Conservation (phyloP, 306 rosid species). For the Coriaria nepalensis region DNA sequence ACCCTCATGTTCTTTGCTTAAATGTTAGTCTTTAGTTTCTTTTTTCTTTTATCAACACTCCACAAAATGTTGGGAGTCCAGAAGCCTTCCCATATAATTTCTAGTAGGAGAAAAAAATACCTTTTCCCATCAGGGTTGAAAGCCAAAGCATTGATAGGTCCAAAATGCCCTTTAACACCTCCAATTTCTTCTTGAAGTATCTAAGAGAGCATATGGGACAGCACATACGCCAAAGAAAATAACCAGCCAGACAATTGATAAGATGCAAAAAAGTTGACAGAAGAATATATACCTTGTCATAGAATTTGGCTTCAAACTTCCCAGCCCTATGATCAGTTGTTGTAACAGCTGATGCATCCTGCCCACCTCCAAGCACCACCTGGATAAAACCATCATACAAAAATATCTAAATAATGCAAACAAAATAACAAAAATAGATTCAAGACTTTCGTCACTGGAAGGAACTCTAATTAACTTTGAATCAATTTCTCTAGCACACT, state of each 20-base stretch:
- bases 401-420: not conserved
- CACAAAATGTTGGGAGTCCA: not conserved
- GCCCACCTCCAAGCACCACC: constrained; percentile 99
- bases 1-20: too few relatives aligned
- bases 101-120: constrained; percentile 20
- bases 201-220: constrained; percentile 24
- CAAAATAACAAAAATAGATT: not conserved
- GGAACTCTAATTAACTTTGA: too few relatives aligned
- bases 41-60: not conserved
- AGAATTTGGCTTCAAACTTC: constrained; percentile 86
- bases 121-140: constrained; percentile 94
- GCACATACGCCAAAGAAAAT: constrained; percentile 1
- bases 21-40: too few relatives aligned
- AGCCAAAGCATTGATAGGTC: constrained; percentile 92
- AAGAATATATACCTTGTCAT: constrained; percentile 44
- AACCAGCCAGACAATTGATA: not conserved
- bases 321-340: constrained; percentile 95
- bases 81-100: not conserved
- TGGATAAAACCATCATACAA: constrained; percentile 4
- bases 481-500: too few relatives aligned
- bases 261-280: not conserved
- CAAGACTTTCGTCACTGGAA: not conserved
- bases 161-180: constrained; percentile 96
- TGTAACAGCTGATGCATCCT: constrained; percentile 79
- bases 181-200: constrained; percentile 97